These are phyloP conservation scores for Lanmaoa pseudosensibilis DNA, from an alignment of 768 basidiomycete species.

Conservation along the genomic window DNA sequence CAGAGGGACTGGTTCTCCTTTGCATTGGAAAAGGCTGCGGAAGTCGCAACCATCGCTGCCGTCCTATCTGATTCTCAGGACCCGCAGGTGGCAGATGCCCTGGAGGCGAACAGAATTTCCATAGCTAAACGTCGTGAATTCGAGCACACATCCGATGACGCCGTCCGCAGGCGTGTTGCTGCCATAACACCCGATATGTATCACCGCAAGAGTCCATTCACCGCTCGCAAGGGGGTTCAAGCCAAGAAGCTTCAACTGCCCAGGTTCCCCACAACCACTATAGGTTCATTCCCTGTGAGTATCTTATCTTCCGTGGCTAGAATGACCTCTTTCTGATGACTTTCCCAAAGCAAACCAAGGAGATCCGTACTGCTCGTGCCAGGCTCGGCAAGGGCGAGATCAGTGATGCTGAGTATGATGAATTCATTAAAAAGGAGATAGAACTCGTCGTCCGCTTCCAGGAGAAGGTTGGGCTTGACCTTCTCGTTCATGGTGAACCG, in stretches of 20 bases:
- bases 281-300: constrained; percentile 93
- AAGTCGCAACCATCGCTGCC: constrained; percentile 86
- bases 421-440: constrained; percentile 98
- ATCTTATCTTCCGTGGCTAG: neutral
- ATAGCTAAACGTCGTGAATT: constrained; percentile 95
- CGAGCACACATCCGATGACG: constrained; percentile 89
- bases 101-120: constrained; percentile 87
- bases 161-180: constrained; percentile 92
- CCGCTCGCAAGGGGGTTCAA: constrained; percentile 84
- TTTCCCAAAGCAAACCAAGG: constrained; percentile 84
- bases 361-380: constrained; percentile 95
- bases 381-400: constrained; percentile 92
- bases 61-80: constrained; percentile 86
- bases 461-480: constrained; percentile 92
- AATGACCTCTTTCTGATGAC: constrained; percentile 7
- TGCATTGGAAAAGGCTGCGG: constrained; percentile 91
- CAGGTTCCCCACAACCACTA: constrained; percentile 98
- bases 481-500: constrained; percentile 97
- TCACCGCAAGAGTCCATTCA: constrained; percentile 87
- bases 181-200: constrained; percentile 85
- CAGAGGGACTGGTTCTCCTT: constrained; percentile 99
- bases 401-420: constrained; percentile 83
- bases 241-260: constrained; percentile 86
- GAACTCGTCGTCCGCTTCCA: constrained; percentile 93
- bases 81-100: constrained; percentile 60